A percentile compares a stretch with the other conserved stretches of the same genome.
These are phyloP conservation scores for Hypomontagnella monticulosa DNA, from an alignment of 495 filamentous ascomycete genomes.

Conservation along the genomic window DNA sequence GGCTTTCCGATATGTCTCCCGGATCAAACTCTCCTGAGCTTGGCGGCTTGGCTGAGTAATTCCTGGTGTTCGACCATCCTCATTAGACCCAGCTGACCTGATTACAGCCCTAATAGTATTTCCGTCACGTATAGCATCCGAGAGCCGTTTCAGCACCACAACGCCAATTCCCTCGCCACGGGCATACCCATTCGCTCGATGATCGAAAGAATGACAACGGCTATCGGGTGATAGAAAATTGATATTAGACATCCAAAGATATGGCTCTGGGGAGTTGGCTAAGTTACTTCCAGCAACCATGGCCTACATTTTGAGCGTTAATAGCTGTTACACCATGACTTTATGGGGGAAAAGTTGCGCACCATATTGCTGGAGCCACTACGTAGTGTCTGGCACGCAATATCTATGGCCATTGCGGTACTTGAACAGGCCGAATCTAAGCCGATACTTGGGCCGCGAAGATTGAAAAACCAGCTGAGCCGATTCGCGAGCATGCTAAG, in stretches of 20 bases:
- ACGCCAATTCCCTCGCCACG: slow-evolving; percentile 66
- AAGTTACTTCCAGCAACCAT: slow-evolving; percentile 51
- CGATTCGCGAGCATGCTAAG: slow-evolving; percentile 64
- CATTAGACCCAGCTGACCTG: slow-evolving; percentile 57
- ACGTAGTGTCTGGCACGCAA: slow-evolving; percentile 78
- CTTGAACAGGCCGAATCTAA: slow-evolving; percentile 84
- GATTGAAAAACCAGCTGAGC: slow-evolving; percentile 60
- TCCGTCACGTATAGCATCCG: slow-evolving; percentile 54
- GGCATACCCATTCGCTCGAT: slow-evolving; percentile 65
- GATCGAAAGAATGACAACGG: slow-evolving; percentile 63
- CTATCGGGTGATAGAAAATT: slow-evolving; percentile 48
- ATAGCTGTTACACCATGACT: no score
- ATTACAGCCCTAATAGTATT: slow-evolving; percentile 66
- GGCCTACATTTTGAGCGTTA: no score
- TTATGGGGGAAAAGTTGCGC: no score
- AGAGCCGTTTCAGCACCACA: slow-evolving; percentile 63
- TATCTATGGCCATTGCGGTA: slow-evolving; percentile 58
- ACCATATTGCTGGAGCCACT: slow-evolving; percentile 40
- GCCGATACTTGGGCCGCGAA: slow-evolving; percentile 60
- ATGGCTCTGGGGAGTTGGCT: slow-evolving; percentile 54
- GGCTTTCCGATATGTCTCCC: slow-evolving; percentile 53
- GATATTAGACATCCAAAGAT: slow-evolving; percentile 25
- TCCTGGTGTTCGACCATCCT: slow-evolving; percentile 57
- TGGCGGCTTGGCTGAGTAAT: slow-evolving; percentile 59
- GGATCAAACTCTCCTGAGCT: slow-evolving; percentile 60